Evolutionary conservation across 2,329 filamentous ascomycete genomes (phyloP).

Genomic region (Calonectria honghensis): DNA sequence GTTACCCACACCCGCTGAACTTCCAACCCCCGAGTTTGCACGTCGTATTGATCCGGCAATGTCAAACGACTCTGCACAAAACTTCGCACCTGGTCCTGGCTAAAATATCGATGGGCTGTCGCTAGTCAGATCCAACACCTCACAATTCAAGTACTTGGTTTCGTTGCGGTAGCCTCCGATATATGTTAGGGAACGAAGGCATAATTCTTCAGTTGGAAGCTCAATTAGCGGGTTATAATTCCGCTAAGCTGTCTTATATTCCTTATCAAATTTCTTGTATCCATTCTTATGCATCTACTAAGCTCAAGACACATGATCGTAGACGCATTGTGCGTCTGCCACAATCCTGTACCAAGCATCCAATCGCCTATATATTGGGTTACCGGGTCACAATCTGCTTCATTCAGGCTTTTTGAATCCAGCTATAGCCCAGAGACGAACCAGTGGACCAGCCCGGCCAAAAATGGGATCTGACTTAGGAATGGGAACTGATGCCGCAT

Average conservation of each 20-base stretch:
- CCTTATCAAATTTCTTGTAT: not conserved
- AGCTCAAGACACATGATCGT: not conserved
- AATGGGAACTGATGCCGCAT: not conserved
- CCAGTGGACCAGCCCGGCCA: not conserved
- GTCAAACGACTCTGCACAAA: no score
- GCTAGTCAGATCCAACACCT: no score
- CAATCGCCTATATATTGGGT: no score
- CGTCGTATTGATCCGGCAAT: no score
- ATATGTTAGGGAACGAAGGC: not conserved
- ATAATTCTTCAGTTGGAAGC: not conserved
- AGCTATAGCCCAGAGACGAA: not conserved
- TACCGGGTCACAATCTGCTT: not conserved
- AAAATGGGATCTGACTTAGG: not conserved
- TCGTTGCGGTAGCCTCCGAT: not conserved
- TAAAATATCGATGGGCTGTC: no score
- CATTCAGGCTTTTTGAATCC: not conserved
- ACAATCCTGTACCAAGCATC: no score
- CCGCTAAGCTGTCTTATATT: no score
- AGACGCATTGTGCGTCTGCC: no score
- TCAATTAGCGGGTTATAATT: not conserved
- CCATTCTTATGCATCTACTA: not conserved
- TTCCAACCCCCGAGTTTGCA: no score
- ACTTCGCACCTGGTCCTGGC: no score
- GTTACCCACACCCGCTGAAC: no score
- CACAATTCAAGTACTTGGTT: no score